These are phyloP conservation scores for Hirsutella thompsonii DNA, from an alignment of 2,329 filamentous ascomycete species.

Conservation along the genomic window DNA sequence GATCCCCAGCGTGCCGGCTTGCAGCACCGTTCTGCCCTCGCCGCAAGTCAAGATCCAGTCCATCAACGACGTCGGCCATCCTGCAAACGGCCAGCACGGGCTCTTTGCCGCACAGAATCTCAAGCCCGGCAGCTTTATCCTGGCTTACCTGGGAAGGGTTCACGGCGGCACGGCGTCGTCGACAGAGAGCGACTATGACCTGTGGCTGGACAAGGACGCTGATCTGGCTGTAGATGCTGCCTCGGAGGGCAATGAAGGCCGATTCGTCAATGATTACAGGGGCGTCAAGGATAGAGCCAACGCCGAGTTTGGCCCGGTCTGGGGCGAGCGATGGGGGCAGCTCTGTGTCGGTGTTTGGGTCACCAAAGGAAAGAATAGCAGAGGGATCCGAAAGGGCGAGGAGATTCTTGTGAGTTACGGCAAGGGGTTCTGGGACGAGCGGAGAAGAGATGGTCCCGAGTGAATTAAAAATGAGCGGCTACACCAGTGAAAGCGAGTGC, in stretches of 20 bases:
- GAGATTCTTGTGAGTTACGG: slow-evolving; percentile 56
- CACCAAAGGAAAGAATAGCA: slow-evolving; percentile 19
- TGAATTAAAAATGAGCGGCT: background rate
- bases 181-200: slow-evolving; percentile 41
- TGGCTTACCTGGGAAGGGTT: slow-evolving; percentile 49
- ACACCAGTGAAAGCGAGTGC: no score
- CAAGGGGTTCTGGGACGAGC: slow-evolving; percentile 50
- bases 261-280: slow-evolving; percentile 56
- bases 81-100: slow-evolving; percentile 43
- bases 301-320: slow-evolving; percentile 46
- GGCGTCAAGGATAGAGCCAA: slow-evolving; percentile 41
- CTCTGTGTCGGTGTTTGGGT: slow-evolving; percentile 47
- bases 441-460: slow-evolving; percentile 9
- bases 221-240: slow-evolving; percentile 47
- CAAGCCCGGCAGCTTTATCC: slow-evolving; percentile 38
- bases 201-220: slow-evolving; percentile 45
- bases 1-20: slow-evolving; percentile 11
- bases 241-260: slow-evolving; percentile 45
- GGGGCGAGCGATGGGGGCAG: slow-evolving; percentile 38
- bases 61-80: slow-evolving; percentile 38
- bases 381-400: slow-evolving; percentile 35
- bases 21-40: slow-evolving; percentile 28
- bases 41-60: slow-evolving; percentile 38
- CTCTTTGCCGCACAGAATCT: slow-evolving; percentile 46
- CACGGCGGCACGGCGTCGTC: slow-evolving; percentile 25